Evolutionary conservation across 176 grass and related monocot genomes (phyloP), one percentile per base, ranked within the genome.

Genomic region (Tillandsia leiboldiana): DNA sequence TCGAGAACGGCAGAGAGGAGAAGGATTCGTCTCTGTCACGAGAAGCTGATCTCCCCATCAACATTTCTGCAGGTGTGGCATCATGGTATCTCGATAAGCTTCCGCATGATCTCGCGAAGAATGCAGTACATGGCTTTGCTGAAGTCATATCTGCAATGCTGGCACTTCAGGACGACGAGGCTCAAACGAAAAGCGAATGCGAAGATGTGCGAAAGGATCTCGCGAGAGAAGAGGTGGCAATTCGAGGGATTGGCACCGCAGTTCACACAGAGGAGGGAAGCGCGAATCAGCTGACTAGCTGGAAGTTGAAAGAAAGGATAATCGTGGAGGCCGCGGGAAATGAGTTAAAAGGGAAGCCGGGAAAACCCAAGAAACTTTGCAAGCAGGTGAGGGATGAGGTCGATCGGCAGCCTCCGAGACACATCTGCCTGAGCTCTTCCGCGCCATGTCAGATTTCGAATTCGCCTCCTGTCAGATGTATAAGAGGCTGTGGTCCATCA

Each of bases 341-440:
- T n/a, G 89, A 65, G 68, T 68, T 96, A 23, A 75, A n/a, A n/a
- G n/a, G n/a, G n/a, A 85, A 50, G 89, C 89, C 54, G 71, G 86
- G 75, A 18, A 72, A 64, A 23, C 76, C 90, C 68, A 58, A 22
- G 59, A 87, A 70, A 57, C 53, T 85, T 26, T 87, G 86, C 70
- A 92, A 75, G 67, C 88, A 91, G 79, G 89, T 90, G 59, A 89
- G 93, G 28, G 93, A 92, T n/a, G 62, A 96, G 90, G 78, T 92
- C 93, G 22, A 77, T 96, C 0, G 79, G 78, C 27, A 96, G 83
- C 82, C 88, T 96, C 53, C 65, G 79, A 78, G 87, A n/a, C n/a
- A n/a, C n/a, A n/a, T n/a, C n/a, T 96, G 77, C 93, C 86, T 26
- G 86, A 96, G 73, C 88, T 96, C 64, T 96, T 96, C 80, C 72